Base-by-base conservation (phyloP, 2,329 filamentous ascomycete species). In the Nectriaceae sp. region DNA sequence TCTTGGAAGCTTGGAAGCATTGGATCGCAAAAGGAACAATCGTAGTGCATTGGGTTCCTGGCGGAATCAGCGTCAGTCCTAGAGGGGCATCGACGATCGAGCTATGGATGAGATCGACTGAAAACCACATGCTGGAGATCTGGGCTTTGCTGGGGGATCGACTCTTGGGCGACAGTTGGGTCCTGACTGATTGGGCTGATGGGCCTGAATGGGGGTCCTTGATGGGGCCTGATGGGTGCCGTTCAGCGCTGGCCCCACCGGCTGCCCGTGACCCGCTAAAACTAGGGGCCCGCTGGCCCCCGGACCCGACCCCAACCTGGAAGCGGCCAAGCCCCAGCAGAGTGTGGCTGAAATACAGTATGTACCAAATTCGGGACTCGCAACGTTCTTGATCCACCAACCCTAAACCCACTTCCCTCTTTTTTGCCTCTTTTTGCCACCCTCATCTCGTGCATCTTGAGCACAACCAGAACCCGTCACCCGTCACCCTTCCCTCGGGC, bases 141-240 rank as follows among this genome's bases (percentile, higher is more conserved):
- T 62, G 39, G 56, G 51, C 22, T 55, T 59, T 38, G 52, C 53
- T 55, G 54, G 52, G 59, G 53, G 54, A 62, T 62, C 48, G 51
- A 26, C 39, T 37, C 11, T 35, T 42, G 19, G 44, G 19, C 31
- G 26, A 31, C 26, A n/a, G n/a, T n/a, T n/a, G n/a, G n/a, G n/a
- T n/a, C n/a, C n/a, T n/a, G n/a, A n/a, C n/a, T n/a, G n/a, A n/a
- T n/a, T n/a, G n/a, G n/a, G n/a, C n/a, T n/a, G n/a, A n/a, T n/a
- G n/a, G n/a, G n/a, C n/a, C n/a, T n/a, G n/a, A n/a, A n/a, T n/a
- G n/a, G n/a, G n/a, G n/a, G n/a, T n/a, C n/a, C n/a, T n/a, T n/a
- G n/a, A n/a, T n/a, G n/a, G n/a, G n/a, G n/a, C n/a, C n/a, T n/a
- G n/a, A n/a, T n/a, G n/a, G n/a, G n/a, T n/a, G n/a, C n/a, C n/a